Conservation (phyloP, 2,329 filamentous ascomycete genomes). For the Emmonsia crescens region DNA sequence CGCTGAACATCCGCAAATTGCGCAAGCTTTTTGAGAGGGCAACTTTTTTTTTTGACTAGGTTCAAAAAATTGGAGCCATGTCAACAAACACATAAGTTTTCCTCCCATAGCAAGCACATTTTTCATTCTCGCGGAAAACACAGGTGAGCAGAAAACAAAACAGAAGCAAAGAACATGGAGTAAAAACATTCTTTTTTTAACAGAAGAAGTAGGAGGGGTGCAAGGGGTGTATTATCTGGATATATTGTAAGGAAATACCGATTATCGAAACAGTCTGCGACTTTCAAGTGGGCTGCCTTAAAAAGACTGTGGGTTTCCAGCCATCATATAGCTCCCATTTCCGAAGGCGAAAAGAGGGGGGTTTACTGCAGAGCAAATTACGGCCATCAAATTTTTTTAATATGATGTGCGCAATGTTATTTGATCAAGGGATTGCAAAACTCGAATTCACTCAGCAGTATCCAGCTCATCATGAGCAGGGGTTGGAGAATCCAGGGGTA, state of each 20-base stretch:
- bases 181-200: background rate
- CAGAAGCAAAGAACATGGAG: background rate
- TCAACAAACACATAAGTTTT: background rate
- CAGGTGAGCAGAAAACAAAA: background rate
- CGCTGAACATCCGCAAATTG: background rate
- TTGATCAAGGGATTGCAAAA: slow-evolving; percentile 10
- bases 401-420: background rate
- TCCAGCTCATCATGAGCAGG: slow-evolving; percentile 90
- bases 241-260: slow-evolving; percentile 2
- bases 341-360: background rate
- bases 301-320: background rate
- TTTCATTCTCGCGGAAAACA: background rate
- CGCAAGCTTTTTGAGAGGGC: background rate
- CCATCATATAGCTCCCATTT: background rate
- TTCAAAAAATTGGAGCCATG: background rate
- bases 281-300: background rate
- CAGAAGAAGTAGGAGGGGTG: background rate
- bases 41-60: background rate
- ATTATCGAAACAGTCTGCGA: background rate
- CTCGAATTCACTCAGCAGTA: slow-evolving; percentile 61
- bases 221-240: background rate
- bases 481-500: slow-evolving; percentile 62
- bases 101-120: background rate
- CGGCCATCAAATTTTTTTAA: background rate
- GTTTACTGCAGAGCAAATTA: slow-evolving; percentile 2